Evolutionary conservation across 192 early-diverging fungal species (phyloP).

Genomic region (Backusella mclennaniae): DNA sequence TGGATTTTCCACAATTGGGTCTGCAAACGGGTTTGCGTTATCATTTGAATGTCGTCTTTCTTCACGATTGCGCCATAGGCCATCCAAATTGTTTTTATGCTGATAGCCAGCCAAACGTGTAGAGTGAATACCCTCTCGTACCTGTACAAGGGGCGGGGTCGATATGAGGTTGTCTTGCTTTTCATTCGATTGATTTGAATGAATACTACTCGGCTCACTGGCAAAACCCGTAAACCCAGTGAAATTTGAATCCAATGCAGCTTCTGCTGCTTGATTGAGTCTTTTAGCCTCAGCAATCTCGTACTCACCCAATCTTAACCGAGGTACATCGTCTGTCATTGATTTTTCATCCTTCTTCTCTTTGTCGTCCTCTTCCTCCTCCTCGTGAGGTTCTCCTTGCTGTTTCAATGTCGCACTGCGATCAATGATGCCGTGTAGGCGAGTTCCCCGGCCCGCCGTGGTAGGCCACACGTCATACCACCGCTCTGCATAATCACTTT

Average conservation of each 20-base stretch:
- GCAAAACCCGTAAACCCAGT: conserved; percentile 19
- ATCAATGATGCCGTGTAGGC: conserved; percentile 34
- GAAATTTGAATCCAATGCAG: conserved; percentile 22
- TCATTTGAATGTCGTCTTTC: neutral
- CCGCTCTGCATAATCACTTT: conserved; percentile 17
- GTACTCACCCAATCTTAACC: conserved; percentile 19
- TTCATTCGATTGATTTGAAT: neutral
- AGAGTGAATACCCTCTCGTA: conserved; percentile 21
- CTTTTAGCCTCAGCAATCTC: conserved; percentile 16
- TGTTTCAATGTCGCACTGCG: neutral
- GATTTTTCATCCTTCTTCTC: neutral
- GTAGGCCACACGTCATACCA: conserved; percentile 37
- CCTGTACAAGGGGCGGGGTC: conserved; percentile 24
- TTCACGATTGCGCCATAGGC: neutral
- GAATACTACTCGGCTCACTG: neutral
- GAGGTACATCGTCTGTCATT: neutral
- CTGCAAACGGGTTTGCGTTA: conserved; percentile 23
- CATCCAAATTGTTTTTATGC: neutral
- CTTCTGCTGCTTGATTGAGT: conserved; percentile 10
- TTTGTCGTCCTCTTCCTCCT: neutral
- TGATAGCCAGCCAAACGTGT: conserved; percentile 15
- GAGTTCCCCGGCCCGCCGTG: neutral
- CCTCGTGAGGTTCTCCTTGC: neutral
- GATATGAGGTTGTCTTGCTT: conserved; percentile 1
- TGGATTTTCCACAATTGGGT: conserved; percentile 22